These are phyloP conservation scores for Bryum argenteum DNA, from an alignment of 225 moss, liverwort and hornwort species.

Conservation along the genomic window DNA sequence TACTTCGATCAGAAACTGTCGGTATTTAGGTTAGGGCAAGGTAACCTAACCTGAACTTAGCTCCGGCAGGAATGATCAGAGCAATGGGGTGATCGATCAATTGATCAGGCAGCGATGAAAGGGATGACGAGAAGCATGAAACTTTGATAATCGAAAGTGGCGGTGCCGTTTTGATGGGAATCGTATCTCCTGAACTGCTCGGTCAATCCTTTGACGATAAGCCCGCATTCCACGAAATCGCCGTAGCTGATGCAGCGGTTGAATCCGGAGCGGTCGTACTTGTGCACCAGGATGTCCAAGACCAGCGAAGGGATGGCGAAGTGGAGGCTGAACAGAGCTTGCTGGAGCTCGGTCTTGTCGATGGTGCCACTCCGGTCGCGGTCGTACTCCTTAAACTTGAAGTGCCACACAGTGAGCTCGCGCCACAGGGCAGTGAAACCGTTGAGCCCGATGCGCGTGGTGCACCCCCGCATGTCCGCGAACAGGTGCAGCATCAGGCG, in stretches of 20 bases:
- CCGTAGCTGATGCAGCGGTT: conserved; percentile 70
- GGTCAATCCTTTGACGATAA: conserved; percentile 83
- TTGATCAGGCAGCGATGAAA: conserved; percentile 57
- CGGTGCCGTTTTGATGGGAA: conserved; percentile 41
- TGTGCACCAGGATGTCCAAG: conserved; percentile 66
- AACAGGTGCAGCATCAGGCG: conserved; percentile 79
- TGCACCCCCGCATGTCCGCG: conserved; percentile 36
- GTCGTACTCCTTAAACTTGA: conserved; percentile 64
- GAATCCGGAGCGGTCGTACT: conserved; percentile 62
- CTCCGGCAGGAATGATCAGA: too few species aligned
- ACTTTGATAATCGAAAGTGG: conserved; percentile 62
- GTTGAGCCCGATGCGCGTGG: conserved; percentile 46
- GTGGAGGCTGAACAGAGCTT: conserved; percentile 69
- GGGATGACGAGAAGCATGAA: conserved; percentile 83
- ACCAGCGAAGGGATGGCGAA: conserved; percentile 62
- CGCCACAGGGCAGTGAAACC: conserved; percentile 62
- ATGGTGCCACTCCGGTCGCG: conserved; percentile 71
- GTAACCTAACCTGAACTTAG: too few species aligned
- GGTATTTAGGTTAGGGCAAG: too few species aligned
- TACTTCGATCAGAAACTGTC: too few species aligned
- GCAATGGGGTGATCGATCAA: too few species aligned
- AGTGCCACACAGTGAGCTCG: conserved; percentile 54
- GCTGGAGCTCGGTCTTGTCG: conserved; percentile 65
- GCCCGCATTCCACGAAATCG: conserved; percentile 80
- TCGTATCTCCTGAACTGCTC: conserved; percentile 77